Conservation (phyloP, 805 yeast genomes). For the Kuraishia hungarica region DNA sequence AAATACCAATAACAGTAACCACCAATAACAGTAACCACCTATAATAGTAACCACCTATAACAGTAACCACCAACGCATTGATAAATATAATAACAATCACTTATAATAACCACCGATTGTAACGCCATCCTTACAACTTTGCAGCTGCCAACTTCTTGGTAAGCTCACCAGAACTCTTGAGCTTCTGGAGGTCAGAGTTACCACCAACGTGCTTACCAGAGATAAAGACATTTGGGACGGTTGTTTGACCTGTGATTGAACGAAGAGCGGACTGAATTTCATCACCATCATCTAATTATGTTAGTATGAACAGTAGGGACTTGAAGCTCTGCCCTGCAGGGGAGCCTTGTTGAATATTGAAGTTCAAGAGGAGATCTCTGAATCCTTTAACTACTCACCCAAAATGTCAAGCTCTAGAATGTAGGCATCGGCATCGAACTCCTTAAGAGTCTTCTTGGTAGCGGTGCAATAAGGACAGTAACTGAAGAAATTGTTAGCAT, state of each 20-base stretch:
- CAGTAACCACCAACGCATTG: too few species aligned
- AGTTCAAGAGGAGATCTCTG: too few species aligned
- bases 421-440: slow-evolving; percentile 36
- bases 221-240: slow-evolving; percentile 91
- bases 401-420: slow-evolving; percentile 42
- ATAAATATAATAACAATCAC: background rate
- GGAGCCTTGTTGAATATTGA: too few species aligned
- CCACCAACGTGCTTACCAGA: slow-evolving; percentile 94
- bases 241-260: slow-evolving; percentile 79
- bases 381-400: too few species aligned
- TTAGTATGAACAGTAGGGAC: too few species aligned
- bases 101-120: too few species aligned
- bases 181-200: slow-evolving; percentile 76
- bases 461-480: slow-evolving; percentile 62
- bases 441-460: slow-evolving; percentile 33
- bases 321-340: too few species aligned
- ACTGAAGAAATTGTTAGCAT: background rate
- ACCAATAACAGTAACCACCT: too few species aligned
- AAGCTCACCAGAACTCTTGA: slow-evolving; percentile 56
- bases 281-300: slow-evolving; percentile 48
- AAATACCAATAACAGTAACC: too few species aligned
- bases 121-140: background rate
- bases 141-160: slow-evolving; percentile 4
- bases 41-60: too few species aligned
- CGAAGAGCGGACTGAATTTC: slow-evolving; percentile 74